Evolutionary conservation across 1,284 basidiomycete species (phyloP).

Genomic region (Volvariella volvacea): DNA sequence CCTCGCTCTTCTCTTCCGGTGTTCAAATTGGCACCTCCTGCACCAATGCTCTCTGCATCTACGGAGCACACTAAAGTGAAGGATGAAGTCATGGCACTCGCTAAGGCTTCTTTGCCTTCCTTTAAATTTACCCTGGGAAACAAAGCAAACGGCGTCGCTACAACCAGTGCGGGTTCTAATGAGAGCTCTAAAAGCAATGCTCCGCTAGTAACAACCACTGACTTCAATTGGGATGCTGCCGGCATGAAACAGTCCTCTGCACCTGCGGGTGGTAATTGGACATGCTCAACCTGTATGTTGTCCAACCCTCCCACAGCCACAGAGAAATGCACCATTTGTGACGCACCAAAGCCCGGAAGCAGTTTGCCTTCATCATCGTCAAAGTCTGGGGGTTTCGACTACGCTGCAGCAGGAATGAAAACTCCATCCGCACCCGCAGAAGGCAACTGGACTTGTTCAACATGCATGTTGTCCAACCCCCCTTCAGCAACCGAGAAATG

Average conservation of each 20-base stretch:
- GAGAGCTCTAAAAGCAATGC: slow-evolving; percentile 4
- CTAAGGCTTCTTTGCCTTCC: slow-evolving; percentile 16
- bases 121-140: slow-evolving; percentile 15
- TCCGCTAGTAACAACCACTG: slow-evolving; percentile 10
- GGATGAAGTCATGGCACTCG: slow-evolving; percentile 15
- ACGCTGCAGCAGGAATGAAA: slow-evolving; percentile 2
- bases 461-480: slow-evolving; percentile 16
- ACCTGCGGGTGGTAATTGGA: slow-evolving; percentile 19
- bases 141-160: not conserved
- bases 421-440: slow-evolving; percentile 8
- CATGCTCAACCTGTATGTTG: slow-evolving; percentile 38
- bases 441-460: slow-evolving; percentile 12
- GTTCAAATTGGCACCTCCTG: slow-evolving; percentile 13
- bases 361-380: not conserved
- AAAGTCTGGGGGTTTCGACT: slow-evolving; percentile 1
- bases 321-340: slow-evolving; percentile 48
- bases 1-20: slow-evolving; percentile 15
- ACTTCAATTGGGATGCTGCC: slow-evolving; percentile 4
- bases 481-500: slow-evolving; percentile 40
- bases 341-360: slow-evolving; percentile 23
- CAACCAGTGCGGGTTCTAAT: not conserved
- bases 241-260: slow-evolving; percentile 23
- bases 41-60: slow-evolving; percentile 11
- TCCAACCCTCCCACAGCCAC: slow-evolving; percentile 35
- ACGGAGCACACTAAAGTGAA: slow-evolving; percentile 27